Base-by-base conservation (phyloP, 441 rosid genomes). In the Iberis amara region DNA sequence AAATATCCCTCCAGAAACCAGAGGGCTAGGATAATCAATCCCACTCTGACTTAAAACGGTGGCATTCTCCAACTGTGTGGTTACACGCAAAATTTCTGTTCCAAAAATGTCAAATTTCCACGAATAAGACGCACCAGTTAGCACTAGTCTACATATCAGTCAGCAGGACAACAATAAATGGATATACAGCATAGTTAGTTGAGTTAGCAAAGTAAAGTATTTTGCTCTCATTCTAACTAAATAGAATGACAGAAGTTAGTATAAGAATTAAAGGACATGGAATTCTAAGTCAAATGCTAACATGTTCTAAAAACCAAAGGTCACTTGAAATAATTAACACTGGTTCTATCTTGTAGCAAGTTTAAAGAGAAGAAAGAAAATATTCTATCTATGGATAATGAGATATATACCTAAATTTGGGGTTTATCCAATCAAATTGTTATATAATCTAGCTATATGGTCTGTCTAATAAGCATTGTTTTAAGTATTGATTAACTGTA, bases 31-130 rank as follows among this genome's bases (percentile, higher is more conserved):
- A 73, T 83, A 89, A 76, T 86, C 95, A 80, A 89, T 75, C 84
- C 91, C 94, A 79, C 77, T 84, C 82, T 80, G 96, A 75, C 96
- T 87, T 79, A 89, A 79, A 78, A 84, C 85, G 75, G 91, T 82
- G 10, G 97, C 97, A 82, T 86, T 86, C 94, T 76, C 94, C 96
- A 89, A 84, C 78, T 84, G 84, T 48, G 94, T 78, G 53, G 89
- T 84, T 82, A 89, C 94, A 86, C 91, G 94, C 91, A 82, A 68
- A 67, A 89, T 89, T 81, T 89, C 94, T 86, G 97, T 82, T 89
- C 79, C 94, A 89, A 86, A 81, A 77, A 86, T 80, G 89, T 89
- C 89, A 82, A 18, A 77, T 89, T 86, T 89, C 68, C 94, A 84
- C 86, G 91, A 80, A 79, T 72, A 89, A 84, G 80, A 84, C 79